A percentile compares a stretch with the other conserved stretches of the same genome.
phyloP scores from a whole-genome alignment of 805 yeast genomes.

The Ogataea nonfermentans region DNA sequence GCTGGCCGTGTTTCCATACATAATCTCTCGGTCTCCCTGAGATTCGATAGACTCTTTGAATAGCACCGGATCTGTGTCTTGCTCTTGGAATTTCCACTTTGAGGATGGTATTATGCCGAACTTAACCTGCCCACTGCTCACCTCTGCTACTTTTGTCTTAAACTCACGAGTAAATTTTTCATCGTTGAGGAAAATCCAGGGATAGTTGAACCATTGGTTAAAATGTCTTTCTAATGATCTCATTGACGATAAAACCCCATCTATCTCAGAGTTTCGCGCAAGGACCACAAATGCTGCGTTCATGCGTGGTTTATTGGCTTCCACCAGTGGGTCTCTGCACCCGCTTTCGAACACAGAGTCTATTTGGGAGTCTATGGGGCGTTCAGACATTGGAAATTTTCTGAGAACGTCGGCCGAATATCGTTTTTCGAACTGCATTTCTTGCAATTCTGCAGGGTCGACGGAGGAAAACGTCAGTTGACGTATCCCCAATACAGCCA shows the following conservation, averaged over 20 bases:
- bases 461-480: neutral
- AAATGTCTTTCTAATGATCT: conserved; percentile 78
- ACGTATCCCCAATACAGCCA: neutral
- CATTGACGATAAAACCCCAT: conserved; percentile 75
- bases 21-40: conserved; percentile 81
- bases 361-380: conserved; percentile 24
- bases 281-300: conserved; percentile 85
- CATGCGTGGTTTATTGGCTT: conserved; percentile 42
- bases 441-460: conserved; percentile 9
- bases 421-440: conserved; percentile 20
- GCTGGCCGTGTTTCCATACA: conserved; percentile 79
- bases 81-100: conserved; percentile 70
- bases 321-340: conserved; percentile 30
- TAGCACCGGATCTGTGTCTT: conserved; percentile 36
- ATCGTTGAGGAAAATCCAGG: conserved; percentile 87
- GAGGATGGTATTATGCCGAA: conserved; percentile 64
- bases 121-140: conserved; percentile 60
- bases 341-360: conserved; percentile 36
- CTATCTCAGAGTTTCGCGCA: conserved; percentile 76
- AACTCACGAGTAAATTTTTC: conserved; percentile 70
- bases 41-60: conserved; percentile 57
- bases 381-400: conserved; percentile 27
- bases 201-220: conserved; percentile 92
- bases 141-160: conserved; percentile 45
- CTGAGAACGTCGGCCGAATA: conserved; percentile 15